Percentiles rank a stretch among this genome's conserved stretches.
These are phyloP conservation scores for Fusarium temperatum DNA, from an alignment of 2,329 filamentous ascomycete species.

Conservation along the genomic window DNA sequence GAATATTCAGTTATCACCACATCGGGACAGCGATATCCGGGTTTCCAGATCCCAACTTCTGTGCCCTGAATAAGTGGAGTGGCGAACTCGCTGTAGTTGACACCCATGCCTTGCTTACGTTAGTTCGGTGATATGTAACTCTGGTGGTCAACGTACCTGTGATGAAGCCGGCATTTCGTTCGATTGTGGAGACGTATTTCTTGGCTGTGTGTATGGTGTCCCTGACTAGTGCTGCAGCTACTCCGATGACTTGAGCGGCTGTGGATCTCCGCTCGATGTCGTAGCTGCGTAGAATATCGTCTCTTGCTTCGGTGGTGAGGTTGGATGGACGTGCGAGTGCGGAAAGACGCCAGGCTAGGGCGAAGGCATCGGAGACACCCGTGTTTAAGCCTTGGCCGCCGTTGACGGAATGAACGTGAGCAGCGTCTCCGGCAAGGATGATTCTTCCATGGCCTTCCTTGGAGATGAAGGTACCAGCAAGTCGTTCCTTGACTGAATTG, in stretches of 20 bases:
- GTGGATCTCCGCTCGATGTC: conserved; percentile 55
- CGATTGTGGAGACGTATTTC: conserved; percentile 57
- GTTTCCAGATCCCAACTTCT: conserved; percentile 13
- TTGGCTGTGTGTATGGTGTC: conserved; percentile 55
- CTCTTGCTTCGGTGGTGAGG: background rate
- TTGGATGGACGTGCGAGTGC: conserved; percentile 39
- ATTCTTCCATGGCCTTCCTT: conserved; percentile 54
- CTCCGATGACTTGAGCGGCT: conserved; percentile 56
- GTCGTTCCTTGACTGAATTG: conserved; percentile 51
- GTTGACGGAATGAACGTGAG: conserved; percentile 64
- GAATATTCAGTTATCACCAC: background rate
- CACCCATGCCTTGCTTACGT: conserved; percentile 16
- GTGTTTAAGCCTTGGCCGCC: conserved; percentile 69
- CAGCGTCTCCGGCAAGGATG: conserved; percentile 65
- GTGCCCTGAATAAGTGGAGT: conserved; percentile 17
- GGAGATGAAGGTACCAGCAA: conserved; percentile 52
- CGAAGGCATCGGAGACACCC: conserved; percentile 64
- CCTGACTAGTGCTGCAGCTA: conserved; percentile 56
- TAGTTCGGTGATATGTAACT: background rate
- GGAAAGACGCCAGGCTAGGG: conserved; percentile 62
- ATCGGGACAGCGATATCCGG: conserved; percentile 28
- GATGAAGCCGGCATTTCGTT: conserved; percentile 59
- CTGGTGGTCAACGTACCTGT: conserved; percentile 46
- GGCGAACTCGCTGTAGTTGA: conserved; percentile 12
- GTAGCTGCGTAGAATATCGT: conserved; percentile 52